A percentile compares a stretch with the other conserved stretches of the same genome.
phyloP scores from a whole-genome alignment of 2,329 filamentous ascomycete species.

The Didymella pinodella region DNA sequence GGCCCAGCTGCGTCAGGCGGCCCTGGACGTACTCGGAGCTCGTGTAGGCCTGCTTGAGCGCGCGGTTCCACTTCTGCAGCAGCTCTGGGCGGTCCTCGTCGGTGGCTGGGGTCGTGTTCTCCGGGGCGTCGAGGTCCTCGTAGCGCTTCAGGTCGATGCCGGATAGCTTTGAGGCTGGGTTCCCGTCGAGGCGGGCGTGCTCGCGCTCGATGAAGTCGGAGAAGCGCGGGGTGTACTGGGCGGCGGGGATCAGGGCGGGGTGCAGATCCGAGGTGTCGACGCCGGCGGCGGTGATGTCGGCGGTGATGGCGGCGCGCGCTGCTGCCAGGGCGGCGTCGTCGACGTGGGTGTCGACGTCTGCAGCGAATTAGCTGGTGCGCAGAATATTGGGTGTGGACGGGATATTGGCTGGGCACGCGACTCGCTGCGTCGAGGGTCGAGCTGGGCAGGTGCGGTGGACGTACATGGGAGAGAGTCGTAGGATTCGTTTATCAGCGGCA shows the following conservation, averaged over 20 bases:
- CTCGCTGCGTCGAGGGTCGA: not conserved
- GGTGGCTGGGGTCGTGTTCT: slow-evolving; percentile 48
- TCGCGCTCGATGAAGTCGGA: slow-evolving; percentile 73
- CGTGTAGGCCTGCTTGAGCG: slow-evolving; percentile 64
- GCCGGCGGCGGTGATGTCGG: slow-evolving; percentile 65
- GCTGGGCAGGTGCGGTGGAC: slow-evolving; percentile 38
- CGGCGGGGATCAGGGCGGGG: slow-evolving; percentile 63
- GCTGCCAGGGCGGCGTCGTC: slow-evolving; percentile 68
- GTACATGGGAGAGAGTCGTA: slow-evolving; percentile 85
- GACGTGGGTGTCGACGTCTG: slow-evolving; percentile 83
- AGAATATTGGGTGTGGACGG: not conserved
- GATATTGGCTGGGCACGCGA: not conserved
- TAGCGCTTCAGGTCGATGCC: slow-evolving; percentile 82
- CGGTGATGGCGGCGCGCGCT: slow-evolving; percentile 81
- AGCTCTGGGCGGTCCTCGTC: slow-evolving; percentile 51
- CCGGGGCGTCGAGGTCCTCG: slow-evolving; percentile 73
- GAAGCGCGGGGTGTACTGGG: slow-evolving; percentile 63
- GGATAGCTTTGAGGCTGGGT: slow-evolving; percentile 57
- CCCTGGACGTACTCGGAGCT: slow-evolving; percentile 65
- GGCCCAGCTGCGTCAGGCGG: slow-evolving; percentile 67
- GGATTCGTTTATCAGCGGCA: slow-evolving; percentile 73
- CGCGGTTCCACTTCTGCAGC: slow-evolving; percentile 58
- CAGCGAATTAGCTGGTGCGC: slow-evolving; percentile 28
- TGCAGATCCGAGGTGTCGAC: slow-evolving; percentile 61
- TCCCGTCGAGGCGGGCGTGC: slow-evolving; percentile 70